Evolutionary conservation across 306 rosid genomes (phyloP), one percentile per base, ranked within the genome.

Genomic region (Sindora glabra): DNA sequence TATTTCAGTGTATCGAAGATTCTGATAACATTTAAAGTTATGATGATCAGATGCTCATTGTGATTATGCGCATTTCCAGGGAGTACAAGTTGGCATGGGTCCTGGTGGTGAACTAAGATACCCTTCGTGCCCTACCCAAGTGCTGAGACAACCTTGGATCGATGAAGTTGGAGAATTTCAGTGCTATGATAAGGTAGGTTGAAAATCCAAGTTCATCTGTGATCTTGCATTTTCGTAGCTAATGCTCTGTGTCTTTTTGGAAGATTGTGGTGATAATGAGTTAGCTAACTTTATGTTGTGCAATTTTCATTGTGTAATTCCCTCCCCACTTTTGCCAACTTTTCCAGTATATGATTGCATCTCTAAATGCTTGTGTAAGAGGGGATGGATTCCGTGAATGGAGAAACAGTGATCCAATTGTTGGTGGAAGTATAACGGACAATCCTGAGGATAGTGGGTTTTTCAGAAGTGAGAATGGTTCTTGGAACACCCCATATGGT

Each of bases 81-180:
- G 95, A 63, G 80, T 87, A 62, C 96, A 77, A 75, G 73, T 90
- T 59, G 97, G 96, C 68, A 79, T 90, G 96, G 96, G 97, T 71
- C 97, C 94, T 47, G 87, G 71, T 42, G 91, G 97, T 77, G 97
- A 90, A 68, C 65, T 90, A 47, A 80, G 96, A 76, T 90, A 87
- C 74, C 97, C 97, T 64, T 79, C 88, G 37, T 37, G 75, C 61
- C 77, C 83, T 71, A 36, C 53, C 33, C 85, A 52, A 48, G 80
- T 77, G 67, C 76, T 79, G 13, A 48, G 69, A 68, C 46, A 75
- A 82, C 65, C 77, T 59, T 69, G 65, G 86, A 74, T 71, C 37
- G 69, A 45, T 32, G 96, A 79, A 68, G 78, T 83, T 40, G 96
- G 95, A 62, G 96, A 87, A 65, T 90, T 87, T 81, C 97, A 90